phyloP scores from a whole-genome alignment of 495 filamentous ascomycete genomes.

The Chaetomium fimeti region DNA sequence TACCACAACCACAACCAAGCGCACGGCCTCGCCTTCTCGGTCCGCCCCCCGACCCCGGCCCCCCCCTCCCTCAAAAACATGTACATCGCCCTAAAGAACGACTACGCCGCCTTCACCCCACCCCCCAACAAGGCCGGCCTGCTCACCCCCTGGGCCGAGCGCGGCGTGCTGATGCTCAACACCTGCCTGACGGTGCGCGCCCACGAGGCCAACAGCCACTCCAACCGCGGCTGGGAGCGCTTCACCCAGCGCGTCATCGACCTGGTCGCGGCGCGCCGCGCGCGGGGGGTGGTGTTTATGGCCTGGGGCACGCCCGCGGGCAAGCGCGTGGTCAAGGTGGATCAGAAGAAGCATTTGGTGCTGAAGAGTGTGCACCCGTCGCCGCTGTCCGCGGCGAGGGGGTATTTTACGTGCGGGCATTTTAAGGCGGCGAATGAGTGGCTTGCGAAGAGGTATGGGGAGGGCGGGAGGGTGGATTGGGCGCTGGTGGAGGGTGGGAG shows the following conservation, averaged over 20 bases:
- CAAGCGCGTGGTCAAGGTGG: constrained; percentile 68
- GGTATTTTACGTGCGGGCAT: constrained; percentile 85
- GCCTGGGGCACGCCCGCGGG: constrained; percentile 86
- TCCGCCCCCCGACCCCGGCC: constrained; percentile 80
- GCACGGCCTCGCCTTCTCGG: constrained; percentile 92
- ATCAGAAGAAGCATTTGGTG: constrained; percentile 69
- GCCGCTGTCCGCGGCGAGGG: constrained; percentile 73
- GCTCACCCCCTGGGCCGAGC: constrained; percentile 88
- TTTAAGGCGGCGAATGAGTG: constrained; percentile 89
- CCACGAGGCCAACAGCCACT: constrained; percentile 79
- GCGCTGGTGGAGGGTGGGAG: constrained; percentile 49
- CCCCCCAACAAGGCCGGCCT: constrained; percentile 77
- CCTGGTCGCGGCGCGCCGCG: constrained; percentile 70
- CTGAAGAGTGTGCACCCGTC: constrained; percentile 87
- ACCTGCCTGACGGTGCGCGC: constrained; percentile 88
- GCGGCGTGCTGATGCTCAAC: constrained; percentile 88
- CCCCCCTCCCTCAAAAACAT: constrained; percentile 90
- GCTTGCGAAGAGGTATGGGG: constrained; percentile 74
- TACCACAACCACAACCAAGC: constrained; percentile 97
- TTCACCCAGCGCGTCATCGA: constrained; percentile 92
- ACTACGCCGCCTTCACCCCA: constrained; percentile 75
- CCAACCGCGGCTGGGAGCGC: constrained; percentile 81
- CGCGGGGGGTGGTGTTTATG: constrained; percentile 83
- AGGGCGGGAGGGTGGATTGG: constrained; percentile 82
- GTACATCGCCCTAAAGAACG: constrained; percentile 77